Percentiles rank a stretch among this genome's conserved stretches.
Evolutionary conservation across 495 filamentous ascomycete genomes (phyloP).

Genomic region (Penicillium angulare): DNA sequence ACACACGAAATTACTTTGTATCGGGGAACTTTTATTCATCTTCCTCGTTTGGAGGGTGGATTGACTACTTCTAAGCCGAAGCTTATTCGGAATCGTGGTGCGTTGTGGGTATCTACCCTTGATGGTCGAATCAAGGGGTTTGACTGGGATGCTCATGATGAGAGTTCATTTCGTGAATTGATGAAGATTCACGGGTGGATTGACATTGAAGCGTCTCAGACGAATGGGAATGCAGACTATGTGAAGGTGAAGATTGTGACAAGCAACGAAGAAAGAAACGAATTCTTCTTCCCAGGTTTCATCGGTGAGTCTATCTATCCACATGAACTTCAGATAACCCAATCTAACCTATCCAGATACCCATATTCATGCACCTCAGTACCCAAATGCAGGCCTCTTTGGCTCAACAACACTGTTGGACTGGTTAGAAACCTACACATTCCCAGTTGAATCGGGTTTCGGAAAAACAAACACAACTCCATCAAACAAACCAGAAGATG

Average conservation of each 20-base stretch:
- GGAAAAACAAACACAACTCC: constrained; percentile 64
- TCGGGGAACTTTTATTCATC: constrained; percentile 48
- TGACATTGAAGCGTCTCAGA: constrained; percentile 4
- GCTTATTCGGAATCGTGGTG: constrained; percentile 48
- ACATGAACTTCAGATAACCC: constrained; percentile 28
- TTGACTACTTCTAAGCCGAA: constrained; percentile 14
- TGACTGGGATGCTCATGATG: constrained; percentile 32
- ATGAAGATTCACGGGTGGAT: constrained; percentile 46
- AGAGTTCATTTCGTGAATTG: constrained; percentile 38
- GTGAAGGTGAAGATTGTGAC: constrained; percentile 25
- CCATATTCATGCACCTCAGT: constrained; percentile 92
- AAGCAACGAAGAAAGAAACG: constrained; percentile 37
- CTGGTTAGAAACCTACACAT: constrained; percentile 93
- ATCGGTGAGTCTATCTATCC: constrained; percentile 55
- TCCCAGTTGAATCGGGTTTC: constrained; percentile 82
- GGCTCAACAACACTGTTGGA: constrained; percentile 87
- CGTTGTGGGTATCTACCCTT: constrained; percentile 62
- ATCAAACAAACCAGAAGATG: constrained; percentile 38
- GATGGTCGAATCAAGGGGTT: constrained; percentile 58
- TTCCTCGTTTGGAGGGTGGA: constrained; percentile 21
- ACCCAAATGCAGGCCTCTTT: constrained; percentile 90
- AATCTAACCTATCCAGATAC: constrained; percentile 56
- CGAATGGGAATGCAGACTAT: neutral
- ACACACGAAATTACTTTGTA: constrained; percentile 33
- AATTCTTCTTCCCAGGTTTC: constrained; percentile 93